Evolutionary conservation across 2,329 filamentous ascomycete species (phyloP).

Genomic region (Biscogniauxia sp.): DNA sequence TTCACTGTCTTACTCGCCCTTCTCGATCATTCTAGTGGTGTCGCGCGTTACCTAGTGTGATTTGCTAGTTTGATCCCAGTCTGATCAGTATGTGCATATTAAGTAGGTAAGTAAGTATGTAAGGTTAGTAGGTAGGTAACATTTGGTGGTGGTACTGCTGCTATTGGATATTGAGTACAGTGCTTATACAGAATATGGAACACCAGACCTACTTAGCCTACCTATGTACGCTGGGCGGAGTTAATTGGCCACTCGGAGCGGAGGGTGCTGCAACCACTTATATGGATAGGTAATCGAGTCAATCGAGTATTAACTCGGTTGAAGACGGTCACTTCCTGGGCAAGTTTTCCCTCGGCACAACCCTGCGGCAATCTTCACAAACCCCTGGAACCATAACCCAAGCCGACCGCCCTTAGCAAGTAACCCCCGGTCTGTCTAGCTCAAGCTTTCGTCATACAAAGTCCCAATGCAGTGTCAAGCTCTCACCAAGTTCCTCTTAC

Average conservation of each 20-base stretch:
- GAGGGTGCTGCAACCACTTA: too few relatives aligned
- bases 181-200: not conserved
- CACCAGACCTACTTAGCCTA: too few relatives aligned
- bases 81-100: too few relatives aligned
- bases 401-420: not conserved
- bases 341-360: not conserved
- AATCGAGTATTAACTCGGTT: too few relatives aligned
- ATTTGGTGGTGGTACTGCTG: not conserved
- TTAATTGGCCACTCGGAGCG: too few relatives aligned
- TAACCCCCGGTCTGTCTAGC: not conserved
- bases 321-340: not conserved
- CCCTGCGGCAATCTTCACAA: not conserved
- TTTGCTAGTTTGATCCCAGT: too few relatives aligned
- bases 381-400: not conserved
- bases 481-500: not conserved
- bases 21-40: not conserved
- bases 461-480: not conserved
- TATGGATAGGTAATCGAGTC: too few relatives aligned
- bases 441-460: not conserved
- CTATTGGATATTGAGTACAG: not conserved
- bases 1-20: not conserved
- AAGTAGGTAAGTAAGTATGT: too few relatives aligned
- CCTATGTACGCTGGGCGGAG: too few relatives aligned
- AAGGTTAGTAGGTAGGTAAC: too few relatives aligned
- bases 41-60: too few relatives aligned